Percentiles rank a stretch among this genome's conserved stretches.
These are phyloP conservation scores for Amaranthus palmeri DNA, from an alignment of 148 eudicot species.

Conservation along the genomic window DNA sequence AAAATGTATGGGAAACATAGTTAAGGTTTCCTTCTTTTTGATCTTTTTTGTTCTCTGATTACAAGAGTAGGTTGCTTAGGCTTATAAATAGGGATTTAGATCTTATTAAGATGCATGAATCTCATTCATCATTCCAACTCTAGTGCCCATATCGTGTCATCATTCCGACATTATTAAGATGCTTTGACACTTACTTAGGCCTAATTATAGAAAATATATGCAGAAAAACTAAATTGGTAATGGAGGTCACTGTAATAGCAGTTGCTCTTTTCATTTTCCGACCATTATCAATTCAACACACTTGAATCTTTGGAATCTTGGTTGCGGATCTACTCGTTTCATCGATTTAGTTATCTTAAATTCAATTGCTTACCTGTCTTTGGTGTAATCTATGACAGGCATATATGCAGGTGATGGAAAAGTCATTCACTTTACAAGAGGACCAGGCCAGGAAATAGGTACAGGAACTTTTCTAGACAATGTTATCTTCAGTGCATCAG, in stretches of 20 bases:
- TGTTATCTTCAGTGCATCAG: conserved; percentile 61
- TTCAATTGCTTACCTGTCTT: not conserved
- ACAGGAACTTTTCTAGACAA: conserved; percentile 78
- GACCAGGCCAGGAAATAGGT: conserved; percentile 79
- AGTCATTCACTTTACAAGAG: conserved; percentile 90
- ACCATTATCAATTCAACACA: not conserved
- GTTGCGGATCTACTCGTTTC: not conserved
- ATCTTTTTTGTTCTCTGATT: no score
- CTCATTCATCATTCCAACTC: no score
- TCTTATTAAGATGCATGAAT: no score
- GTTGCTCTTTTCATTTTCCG: not conserved
- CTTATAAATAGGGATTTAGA: no score
- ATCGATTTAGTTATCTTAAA: not conserved
- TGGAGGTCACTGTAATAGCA: no score
- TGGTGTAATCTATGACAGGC: conserved; percentile 36
- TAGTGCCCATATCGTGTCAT: no score
- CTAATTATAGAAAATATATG: not conserved
- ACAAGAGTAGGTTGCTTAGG: no score
- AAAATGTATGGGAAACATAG: no score
- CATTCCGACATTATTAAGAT: not conserved
- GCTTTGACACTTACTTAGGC: not conserved
- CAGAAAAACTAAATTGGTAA: not conserved
- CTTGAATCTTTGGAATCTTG: not conserved
- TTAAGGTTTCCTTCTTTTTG: no score
- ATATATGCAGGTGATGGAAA: conserved; percentile 72